Evolutionary conservation across 331 rosid species (phyloP), one percentile per base, ranked within the genome.

Genomic region (Malus hybrid): DNA sequence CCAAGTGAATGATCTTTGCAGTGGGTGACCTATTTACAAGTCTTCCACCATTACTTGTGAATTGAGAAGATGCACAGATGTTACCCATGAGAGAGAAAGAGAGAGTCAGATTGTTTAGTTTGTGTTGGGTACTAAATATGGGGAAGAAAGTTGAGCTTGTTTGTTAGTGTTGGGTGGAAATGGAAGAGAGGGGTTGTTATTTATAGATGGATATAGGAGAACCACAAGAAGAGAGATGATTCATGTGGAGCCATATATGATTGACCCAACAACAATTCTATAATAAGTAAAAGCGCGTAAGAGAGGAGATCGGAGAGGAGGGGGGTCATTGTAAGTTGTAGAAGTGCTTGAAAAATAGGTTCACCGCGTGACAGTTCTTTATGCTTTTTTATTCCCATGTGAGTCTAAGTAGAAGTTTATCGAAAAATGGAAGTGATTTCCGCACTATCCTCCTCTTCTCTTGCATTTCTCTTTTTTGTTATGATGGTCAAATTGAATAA

Each of bases 1-100:
- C 89, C 79, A 71, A 64, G 77, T 80, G 79, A 63, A 93, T 58
- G 36, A 93, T 58, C 78, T 84, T 89, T 66, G 79, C 78, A 1
- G 55, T 74, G 9, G 32, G 56, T 71, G 70, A 46, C 79, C 72
- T 77, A 7, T 39, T 63, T 4, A 73, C 55, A 10, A 72, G 11
- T 42, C 26, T 39, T 39, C 74, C 78, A 34, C 68, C 68, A 70
- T 77, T 76, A 63, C 48, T 61, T 66, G 75, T 8, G 46, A 39
- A 16, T 26, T 79, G 81, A 71, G 84, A 69, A 9, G 98, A 91
- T 61, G 86, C 76, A 74, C 96, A 84, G 9, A 33, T 63, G 10
- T 60, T 60, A 15, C 98, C 98, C 98, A 89, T 24, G 64, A 7
- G 76, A 16, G 84, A 61, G 34, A 69, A 74, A 61, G 63, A 22